Conservation (phyloP, 139 green algal genomes). For the Yamagishiella unicocca region DNA sequence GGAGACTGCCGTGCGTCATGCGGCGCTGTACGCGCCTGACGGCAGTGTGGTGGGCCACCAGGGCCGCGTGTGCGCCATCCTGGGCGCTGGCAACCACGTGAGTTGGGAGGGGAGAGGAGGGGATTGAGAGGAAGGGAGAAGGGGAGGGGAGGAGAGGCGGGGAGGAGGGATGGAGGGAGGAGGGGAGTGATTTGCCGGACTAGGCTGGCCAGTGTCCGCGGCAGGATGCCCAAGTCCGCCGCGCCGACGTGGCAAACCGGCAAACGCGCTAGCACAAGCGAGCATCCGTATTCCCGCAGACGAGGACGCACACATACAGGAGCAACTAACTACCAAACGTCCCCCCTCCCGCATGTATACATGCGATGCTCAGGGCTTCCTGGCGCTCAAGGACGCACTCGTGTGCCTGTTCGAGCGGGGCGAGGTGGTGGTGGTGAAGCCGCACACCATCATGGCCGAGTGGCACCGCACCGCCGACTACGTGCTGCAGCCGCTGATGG, state of each 20-base stretch:
- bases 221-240: too few species aligned
- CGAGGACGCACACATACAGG: too few species aligned
- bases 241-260: too few species aligned
- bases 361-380: slow-evolving; percentile 54
- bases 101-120: background rate
- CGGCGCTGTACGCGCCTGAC: background rate
- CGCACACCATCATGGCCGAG: background rate
- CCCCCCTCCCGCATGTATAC: background rate
- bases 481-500: slow-evolving; percentile 28
- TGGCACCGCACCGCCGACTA: slow-evolving; percentile 10
- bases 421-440: slow-evolving; percentile 46
- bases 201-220: too few species aligned
- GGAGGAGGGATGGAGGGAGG: too few species aligned
- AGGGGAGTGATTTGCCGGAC: too few species aligned
- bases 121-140: too few species aligned
- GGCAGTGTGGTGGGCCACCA: background rate
- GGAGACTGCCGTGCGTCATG: background rate
- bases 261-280: too few species aligned
- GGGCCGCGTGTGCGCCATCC: slow-evolving; percentile 28
- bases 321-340: background rate
- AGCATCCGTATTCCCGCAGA: too few species aligned
- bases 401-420: slow-evolving; percentile 46
- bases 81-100: slow-evolving; percentile 59
- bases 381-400: slow-evolving; percentile 51
- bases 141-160: too few species aligned